Percentiles rank a stretch among this genome's conserved stretches.
Conservation (phyloP, 208 protist genomes). For the Trypanosoma avium region DNA sequence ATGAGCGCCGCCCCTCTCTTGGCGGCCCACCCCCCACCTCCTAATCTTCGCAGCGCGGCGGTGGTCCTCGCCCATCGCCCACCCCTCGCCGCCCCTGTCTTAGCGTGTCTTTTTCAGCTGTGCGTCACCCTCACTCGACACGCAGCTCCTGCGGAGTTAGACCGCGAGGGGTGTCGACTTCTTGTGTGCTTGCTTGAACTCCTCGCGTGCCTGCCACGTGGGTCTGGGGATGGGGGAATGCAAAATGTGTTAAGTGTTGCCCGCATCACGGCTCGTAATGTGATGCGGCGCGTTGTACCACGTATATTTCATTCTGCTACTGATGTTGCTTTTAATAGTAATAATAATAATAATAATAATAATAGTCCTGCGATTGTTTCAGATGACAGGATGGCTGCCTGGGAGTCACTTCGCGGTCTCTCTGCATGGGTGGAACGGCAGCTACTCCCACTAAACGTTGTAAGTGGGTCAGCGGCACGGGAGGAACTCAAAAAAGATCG, state of each 20-base stretch:
- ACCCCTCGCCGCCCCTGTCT: neutral
- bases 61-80: conserved; percentile 11
- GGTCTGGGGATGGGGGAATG: neutral
- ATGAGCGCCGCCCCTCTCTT: neutral
- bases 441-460: conserved; percentile 18
- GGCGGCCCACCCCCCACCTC: too few species aligned
- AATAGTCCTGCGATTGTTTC: neutral
- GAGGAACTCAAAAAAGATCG: conserved; percentile 26
- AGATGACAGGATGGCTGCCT: neutral
- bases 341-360: neutral
- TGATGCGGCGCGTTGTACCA: conserved; percentile 20
- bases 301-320: neutral
- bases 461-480: conserved; percentile 11
- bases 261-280: conserved; percentile 24
- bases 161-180: conserved; percentile 10
- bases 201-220: conserved; percentile 18
- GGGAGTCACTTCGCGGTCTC: conserved; percentile 4
- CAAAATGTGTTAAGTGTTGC: conserved; percentile 15
- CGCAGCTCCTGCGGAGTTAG: conserved; percentile 5
- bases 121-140: conserved; percentile 9
- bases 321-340: neutral
- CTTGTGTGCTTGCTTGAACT: conserved; percentile 20
- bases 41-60: conserved; percentile 16
- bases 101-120: conserved; percentile 25
- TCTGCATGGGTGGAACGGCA: conserved; percentile 28